Percentiles rank a stretch among this genome's conserved stretches.
phyloP scores from a whole-genome alignment of 495 filamentous ascomycete genomes.

The Penicillium samsonianum region DNA sequence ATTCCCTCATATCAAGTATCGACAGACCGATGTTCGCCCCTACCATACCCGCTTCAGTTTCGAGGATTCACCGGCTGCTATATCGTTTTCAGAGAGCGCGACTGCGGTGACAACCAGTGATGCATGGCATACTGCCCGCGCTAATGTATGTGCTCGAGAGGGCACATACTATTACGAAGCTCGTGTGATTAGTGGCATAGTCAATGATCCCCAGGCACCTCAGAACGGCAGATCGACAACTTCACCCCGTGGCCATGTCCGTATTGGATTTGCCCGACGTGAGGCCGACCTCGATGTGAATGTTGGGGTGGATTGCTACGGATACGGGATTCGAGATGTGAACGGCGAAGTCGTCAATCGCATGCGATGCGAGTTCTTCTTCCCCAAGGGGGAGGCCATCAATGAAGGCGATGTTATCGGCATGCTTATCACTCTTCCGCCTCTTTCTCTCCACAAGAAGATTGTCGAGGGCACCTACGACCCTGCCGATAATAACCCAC shows the following conservation, averaged over 20 bases:
- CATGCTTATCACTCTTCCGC: conserved; percentile 86
- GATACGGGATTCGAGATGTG: conserved; percentile 89
- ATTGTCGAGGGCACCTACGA: conserved; percentile 87
- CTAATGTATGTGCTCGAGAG: conserved; percentile 89
- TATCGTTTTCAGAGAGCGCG: conserved; percentile 44
- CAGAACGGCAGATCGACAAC: conserved; percentile 36
- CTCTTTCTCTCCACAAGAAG: conserved; percentile 79
- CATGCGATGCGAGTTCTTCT: conserved; percentile 87
- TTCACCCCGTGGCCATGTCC: conserved; percentile 69
- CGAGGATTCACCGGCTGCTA: conserved; percentile 82
- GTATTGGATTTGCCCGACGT: conserved; percentile 85
- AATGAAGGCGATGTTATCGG: conserved; percentile 92
- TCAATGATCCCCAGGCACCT: conserved; percentile 31
- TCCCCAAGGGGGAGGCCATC: conserved; percentile 68
- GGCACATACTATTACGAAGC: conserved; percentile 94
- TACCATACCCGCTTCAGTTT: conserved; percentile 82
- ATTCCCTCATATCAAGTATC: conserved; percentile 84
- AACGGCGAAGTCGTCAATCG: conserved; percentile 89
- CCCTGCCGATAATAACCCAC: conserved; percentile 61
- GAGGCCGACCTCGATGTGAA: conserved; percentile 92
- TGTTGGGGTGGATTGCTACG: conserved; percentile 94
- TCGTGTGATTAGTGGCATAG: conserved; percentile 72
- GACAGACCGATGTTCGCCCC: conserved; percentile 81
- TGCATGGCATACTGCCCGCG: conserved; percentile 57
- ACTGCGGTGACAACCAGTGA: conserved; percentile 46